Evolutionary conservation across 108 stramenopile species (phyloP), one percentile per base, ranked within the genome.

Genomic region (Discostella pseudostelligera): DNA sequence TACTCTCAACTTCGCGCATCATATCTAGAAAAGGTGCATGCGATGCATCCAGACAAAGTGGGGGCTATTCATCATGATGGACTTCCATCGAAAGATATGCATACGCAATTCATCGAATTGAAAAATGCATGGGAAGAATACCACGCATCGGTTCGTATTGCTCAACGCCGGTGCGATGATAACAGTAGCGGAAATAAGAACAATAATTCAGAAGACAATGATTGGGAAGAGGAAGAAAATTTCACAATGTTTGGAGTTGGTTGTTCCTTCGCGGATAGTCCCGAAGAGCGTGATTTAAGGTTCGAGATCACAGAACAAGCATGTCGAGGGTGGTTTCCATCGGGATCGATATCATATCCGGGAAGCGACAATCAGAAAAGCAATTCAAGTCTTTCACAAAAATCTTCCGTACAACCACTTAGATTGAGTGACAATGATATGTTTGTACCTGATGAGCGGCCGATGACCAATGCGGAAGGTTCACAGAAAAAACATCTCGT

Each of bases 201-300:
- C 26, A 47, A 28, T 1, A 24, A 26, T 39, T 16, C 19, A 47
- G 45, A 20, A 12, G 56, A 58, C 69, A 13, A 78, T n/a, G 17
- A 39, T 10, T 39, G 50, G 14, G 58, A 58, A 16, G 65, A 70
- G 22, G 80, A 50, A 2, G 65, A 74, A 22, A 82, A 84, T 45
- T 93, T 93, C 63, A 93, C 86, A 16, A 49, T 87, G 65, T 93
- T 93, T 66, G 92, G 89, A 4, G 92, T 93, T 16, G 92, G 92
- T 22, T 93, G 92, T 40, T 87, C 86, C 9, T 93, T 93, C 74
- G 55, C 84, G 6, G 92, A 93, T 50, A 85, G 37, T 56, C 82
- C 85, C 32, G 48, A 69, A 17, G 92, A 93, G 46, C 70, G 81
- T 17, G 69, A 64, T 14, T 43, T 76, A 11, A 49, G 92, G 5